Conservation (phyloP, 805 yeast genomes). For the Brettanomyces custersianus region DNA sequence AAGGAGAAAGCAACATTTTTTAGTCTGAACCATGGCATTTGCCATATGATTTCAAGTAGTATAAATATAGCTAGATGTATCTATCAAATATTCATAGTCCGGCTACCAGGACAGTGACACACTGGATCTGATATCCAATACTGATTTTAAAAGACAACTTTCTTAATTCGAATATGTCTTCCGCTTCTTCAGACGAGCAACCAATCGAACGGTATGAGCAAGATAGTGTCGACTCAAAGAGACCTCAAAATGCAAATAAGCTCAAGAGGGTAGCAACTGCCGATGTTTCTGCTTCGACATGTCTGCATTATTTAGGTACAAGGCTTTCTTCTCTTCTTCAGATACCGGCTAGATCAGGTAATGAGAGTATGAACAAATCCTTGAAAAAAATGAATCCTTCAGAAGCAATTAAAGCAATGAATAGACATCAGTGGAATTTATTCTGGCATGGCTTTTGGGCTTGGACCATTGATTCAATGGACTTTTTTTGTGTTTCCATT, state of each 20-base stretch:
- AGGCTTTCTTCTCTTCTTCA: conserved; percentile 9
- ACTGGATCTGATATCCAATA: too few species aligned
- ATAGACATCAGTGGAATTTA: conserved; percentile 36
- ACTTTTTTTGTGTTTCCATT: conserved; percentile 35
- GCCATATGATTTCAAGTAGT: too few species aligned
- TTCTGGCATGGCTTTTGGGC: conserved; percentile 37
- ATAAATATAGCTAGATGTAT: too few species aligned
- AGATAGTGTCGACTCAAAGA: conserved; percentile 2
- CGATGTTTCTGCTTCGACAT: conserved; percentile 7
- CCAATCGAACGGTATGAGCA: neutral
- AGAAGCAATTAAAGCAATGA: conserved; percentile 35
- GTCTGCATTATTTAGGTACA: conserved; percentile 5
- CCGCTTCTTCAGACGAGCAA: too few species aligned
- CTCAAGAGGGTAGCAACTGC: conserved; percentile 3
- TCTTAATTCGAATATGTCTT: too few species aligned
- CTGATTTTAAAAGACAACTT: too few species aligned
- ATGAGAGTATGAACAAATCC: neutral
- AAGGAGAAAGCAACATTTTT: too few species aligned
- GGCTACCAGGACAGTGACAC: too few species aligned
- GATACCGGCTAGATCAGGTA: conserved; percentile 6
- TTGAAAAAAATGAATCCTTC: conserved; percentile 38
- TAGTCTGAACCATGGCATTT: too few species aligned
- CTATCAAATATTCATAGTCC: too few species aligned
- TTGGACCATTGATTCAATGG: conserved; percentile 51
- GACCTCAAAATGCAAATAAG: neutral